These are phyloP conservation scores for Boletus speciosus DNA, from an alignment of 768 basidiomycete species.

Conservation along the genomic window DNA sequence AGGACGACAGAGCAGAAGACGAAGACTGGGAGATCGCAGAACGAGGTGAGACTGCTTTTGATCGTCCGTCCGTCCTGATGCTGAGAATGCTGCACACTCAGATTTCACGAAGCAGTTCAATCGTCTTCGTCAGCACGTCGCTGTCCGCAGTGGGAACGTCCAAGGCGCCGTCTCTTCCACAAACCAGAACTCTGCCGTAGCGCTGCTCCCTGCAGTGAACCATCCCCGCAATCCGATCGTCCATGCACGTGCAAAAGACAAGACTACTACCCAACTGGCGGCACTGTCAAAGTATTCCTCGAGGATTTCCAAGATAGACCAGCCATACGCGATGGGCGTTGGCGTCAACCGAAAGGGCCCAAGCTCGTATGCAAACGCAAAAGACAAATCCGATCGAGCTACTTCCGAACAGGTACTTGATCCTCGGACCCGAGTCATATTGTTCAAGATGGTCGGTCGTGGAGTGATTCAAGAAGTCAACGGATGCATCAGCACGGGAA, in stretches of 20 bases:
- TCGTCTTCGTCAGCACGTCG: constrained; percentile 86
- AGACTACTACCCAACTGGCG: constrained; percentile 67
- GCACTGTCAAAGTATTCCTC: constrained; percentile 76
- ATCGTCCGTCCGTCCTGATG: not conserved
- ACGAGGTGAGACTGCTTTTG: constrained; percentile 49
- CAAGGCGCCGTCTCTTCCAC: constrained; percentile 54
- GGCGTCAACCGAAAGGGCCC: constrained; percentile 93
- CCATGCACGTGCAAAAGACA: constrained; percentile 44
- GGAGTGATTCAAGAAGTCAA: constrained; percentile 88
- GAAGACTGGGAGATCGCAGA: constrained; percentile 89
- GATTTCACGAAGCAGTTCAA: constrained; percentile 99
- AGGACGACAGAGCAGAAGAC: constrained; percentile 68
- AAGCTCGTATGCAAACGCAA: constrained; percentile 79
- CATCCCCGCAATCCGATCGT: constrained; percentile 44
- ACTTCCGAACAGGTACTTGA: constrained; percentile 97
- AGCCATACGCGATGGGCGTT: constrained; percentile 61
- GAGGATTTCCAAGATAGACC: constrained; percentile 69
- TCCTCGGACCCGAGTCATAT: constrained; percentile 87
- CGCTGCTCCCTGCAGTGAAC: constrained; percentile 69
- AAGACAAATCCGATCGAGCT: constrained; percentile 96
- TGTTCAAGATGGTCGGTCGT: constrained; percentile 95
- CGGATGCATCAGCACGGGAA: constrained; percentile 95
- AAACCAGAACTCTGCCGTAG: constrained; percentile 48
- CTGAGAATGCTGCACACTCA: constrained; percentile 31
- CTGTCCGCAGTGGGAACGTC: constrained; percentile 71